Evolutionary conservation across 2,329 filamentous ascomycete species (phyloP), one percentile per base, ranked within the genome.

Genomic region (Alternaria brassicae): DNA sequence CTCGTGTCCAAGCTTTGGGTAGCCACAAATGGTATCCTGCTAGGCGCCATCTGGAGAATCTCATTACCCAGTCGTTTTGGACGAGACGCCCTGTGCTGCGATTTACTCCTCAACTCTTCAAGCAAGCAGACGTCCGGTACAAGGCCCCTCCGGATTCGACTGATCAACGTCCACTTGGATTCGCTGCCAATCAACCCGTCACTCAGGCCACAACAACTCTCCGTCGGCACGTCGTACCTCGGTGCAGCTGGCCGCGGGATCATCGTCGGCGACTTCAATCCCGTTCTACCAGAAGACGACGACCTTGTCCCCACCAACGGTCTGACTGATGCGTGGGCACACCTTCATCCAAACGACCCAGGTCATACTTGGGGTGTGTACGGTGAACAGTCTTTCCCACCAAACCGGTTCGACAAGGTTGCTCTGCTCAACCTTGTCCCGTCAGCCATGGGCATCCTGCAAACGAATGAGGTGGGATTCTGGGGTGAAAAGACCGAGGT

Each of bases 291-390:
- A 8, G 56, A 44, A 55, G 56, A 58, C 9, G 44, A 49, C 12
- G 56, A 49, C 17, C 42, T 58, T 13, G 30, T 58, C 13, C 6
- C 28, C 13, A 8, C 23, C 30, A 55, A 55, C 9, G 17, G 13
- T 30, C 51, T 58, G 32, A 19, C 9, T 13, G 44, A 58, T 50
- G 51, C 51, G 28, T 58, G 56, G 56, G 9, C 2, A n/a, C 12
- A 36, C 3, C 50, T 54, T 37, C 23, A 37, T 44, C 50, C 50
- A 4, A 19, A 41, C 3, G 40, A 49, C 7, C 5, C 51, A 7
- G 56, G 56, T 12, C 28, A 54, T 3, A 58, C 56, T 37, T 58
- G 51, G 56, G 56, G 56, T 21, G 30, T 58, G 30, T 42, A 55
- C 12, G 51, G 37, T 34, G 30, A 58, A 50, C 51, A 55, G 23